Conservation (phyloP, 2,329 filamentous ascomycete genomes). For the Orbilia oligospora region DNA sequence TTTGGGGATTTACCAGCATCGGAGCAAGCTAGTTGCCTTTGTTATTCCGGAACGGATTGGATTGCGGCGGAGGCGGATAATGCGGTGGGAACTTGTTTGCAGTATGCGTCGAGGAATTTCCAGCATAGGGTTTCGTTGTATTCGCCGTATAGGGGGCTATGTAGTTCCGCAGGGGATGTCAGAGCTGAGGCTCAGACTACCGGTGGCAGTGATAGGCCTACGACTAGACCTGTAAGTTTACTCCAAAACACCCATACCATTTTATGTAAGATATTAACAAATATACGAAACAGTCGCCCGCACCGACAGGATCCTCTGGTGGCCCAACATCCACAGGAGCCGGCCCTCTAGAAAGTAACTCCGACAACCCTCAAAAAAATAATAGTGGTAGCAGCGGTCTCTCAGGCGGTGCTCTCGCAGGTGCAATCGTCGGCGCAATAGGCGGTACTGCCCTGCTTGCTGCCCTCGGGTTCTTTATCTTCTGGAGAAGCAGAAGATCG, state of each 20-base stretch:
- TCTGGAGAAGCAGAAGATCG: constrained; percentile 9
- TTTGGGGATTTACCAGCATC: constrained; percentile 8
- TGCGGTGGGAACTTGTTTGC: constrained; percentile 33
- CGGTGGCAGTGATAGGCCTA: constrained; percentile 2
- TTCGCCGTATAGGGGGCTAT: constrained; percentile 40
- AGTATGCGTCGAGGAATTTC: constrained; percentile 41
- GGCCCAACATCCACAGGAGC: constrained; percentile 17
- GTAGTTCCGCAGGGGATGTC: constrained; percentile 34
- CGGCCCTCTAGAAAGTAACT: neutral
- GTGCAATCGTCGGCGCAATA: constrained; percentile 32
- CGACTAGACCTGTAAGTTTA: constrained; percentile 28
- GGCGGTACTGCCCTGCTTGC: constrained; percentile 32
- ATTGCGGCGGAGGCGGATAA: constrained; percentile 33
- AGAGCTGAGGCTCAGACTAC: constrained; percentile 31
- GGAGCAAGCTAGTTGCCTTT: constrained; percentile 40
- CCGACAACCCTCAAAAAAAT: neutral
- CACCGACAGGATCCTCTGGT: neutral
- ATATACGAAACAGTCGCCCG: constrained; percentile 11
- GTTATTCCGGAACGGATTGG: constrained; percentile 32
- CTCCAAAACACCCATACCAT: neutral
- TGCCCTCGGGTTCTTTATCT: constrained; percentile 19
- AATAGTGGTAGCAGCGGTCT: constrained; percentile 19
- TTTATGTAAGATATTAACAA: neutral
- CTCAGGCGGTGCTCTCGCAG: constrained; percentile 37
- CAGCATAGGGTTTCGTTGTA: constrained; percentile 43